Evolutionary conservation across 2,329 filamentous ascomycete species (phyloP).

Genomic region (Paraphaeosphaeria sporulosa): DNA sequence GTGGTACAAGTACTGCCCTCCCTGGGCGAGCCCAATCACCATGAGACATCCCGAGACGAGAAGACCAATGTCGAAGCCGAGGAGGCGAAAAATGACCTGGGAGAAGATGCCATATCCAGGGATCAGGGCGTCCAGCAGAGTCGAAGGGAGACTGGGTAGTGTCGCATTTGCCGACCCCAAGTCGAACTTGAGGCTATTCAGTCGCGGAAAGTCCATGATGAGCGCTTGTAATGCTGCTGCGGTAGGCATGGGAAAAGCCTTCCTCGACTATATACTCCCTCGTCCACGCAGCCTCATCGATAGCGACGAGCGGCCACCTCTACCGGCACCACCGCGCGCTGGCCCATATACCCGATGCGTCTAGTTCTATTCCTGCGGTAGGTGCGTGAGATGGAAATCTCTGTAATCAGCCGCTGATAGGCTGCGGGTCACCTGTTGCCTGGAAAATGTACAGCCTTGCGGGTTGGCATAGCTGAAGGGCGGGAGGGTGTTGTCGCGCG

Average conservation of each 20-base stretch:
- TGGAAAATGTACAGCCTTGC: background rate
- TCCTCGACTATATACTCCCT: background rate
- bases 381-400: background rate
- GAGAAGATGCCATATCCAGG: constrained; percentile 60
- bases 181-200: constrained; percentile 27
- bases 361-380: background rate
- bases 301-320: background rate
- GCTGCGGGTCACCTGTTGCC: background rate
- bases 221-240: background rate
- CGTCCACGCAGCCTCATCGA: background rate
- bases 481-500: background rate
- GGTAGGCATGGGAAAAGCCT: background rate
- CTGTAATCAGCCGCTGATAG: background rate
- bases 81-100: constrained; percentile 49
- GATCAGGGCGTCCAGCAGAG: constrained; percentile 59
- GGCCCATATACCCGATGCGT: background rate
- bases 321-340: background rate
- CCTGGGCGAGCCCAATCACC: constrained; percentile 51
- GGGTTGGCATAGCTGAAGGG: background rate
- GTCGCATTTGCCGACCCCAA: constrained; percentile 25
- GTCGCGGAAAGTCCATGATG: constrained; percentile 33
- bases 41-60: constrained; percentile 54
- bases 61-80: constrained; percentile 59
- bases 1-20: constrained; percentile 24
- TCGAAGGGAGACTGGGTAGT: constrained; percentile 51